Base-by-base conservation (phyloP, 257 asterid species). In the Jacaranda copaia region DNA sequence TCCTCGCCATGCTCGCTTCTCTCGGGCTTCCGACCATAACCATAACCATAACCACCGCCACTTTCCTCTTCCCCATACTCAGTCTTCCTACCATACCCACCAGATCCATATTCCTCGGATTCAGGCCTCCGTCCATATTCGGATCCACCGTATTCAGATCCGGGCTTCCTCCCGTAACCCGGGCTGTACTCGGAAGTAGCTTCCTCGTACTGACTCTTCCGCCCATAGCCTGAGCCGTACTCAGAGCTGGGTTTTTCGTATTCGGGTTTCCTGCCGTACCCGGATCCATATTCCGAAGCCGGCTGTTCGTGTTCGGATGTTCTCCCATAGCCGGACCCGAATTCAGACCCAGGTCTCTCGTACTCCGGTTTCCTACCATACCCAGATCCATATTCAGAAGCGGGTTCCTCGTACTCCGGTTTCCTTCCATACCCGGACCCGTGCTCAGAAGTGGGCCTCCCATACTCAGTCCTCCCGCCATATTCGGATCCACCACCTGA, bases 311-410 rank as follows among this genome's bases (percentile, higher is more conserved):
- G 72, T 3, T 57, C 75, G 3, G 73, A 60, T 13, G 67, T 85
- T 59, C 83, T 52, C 1, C 87, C 89, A 46, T 85, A 76, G 48
- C 73, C 90, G 13, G 93, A 79, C 75, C 89, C 92, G 16, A 79
- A 76, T 19, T 82, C 84, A 0, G 81, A 4, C 1, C n/a, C 80
- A 6, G 88, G 80, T 43, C n/a, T 39, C 12, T 64, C 84, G 5
- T 80, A 78, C 6, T 80, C 79, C 0, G 80, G 75, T 61, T 45
- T 85, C 70, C 83, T 35, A 0, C 81, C 88, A 13, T 83, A 65
- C 3, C 81, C 90, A 5, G 88, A 72, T 57, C 75, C 92, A 8
- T 36, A 78, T 36, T 76, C 87, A 8, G 80, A 18, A 56, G 65
- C 85, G 12, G 59, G 8, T 12, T 12, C 13, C 57, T 16, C 84